These are phyloP conservation scores for Botrytis galanthina DNA, from an alignment of 2,329 filamentous ascomycete species.

Conservation along the genomic window DNA sequence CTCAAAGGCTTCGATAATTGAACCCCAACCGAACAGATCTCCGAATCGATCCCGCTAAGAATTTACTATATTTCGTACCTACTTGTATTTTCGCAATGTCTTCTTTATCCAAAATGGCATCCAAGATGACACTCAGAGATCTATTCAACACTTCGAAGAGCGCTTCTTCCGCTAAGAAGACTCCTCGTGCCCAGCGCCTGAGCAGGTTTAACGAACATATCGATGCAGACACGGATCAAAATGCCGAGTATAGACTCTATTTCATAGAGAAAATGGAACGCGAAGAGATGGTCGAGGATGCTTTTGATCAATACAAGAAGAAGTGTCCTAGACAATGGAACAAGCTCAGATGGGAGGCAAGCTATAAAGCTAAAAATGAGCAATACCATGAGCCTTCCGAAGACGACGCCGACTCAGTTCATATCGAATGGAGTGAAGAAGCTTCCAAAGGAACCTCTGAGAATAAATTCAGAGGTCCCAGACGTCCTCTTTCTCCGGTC, in stretches of 20 bases:
- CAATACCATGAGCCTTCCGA: background rate
- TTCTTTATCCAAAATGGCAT: background rate
- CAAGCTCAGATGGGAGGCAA: background rate
- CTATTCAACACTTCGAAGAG: background rate
- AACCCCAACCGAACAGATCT: background rate
- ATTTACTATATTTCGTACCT: rapidly evolving
- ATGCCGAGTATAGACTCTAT: background rate
- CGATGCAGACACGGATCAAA: background rate
- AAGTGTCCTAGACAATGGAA: background rate
- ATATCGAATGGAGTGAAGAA: background rate
- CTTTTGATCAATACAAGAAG: background rate
- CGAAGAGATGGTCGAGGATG: background rate
- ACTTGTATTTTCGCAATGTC: background rate
- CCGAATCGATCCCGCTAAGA: rapidly evolving
- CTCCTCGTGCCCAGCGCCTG: too few species aligned
- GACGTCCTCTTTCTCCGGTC: background rate
- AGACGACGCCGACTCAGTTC: background rate
- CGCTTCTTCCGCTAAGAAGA: background rate
- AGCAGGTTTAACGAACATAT: background rate
- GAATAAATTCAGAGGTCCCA: rapidly evolving
- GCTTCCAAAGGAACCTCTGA: rapidly evolving
- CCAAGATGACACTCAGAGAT: background rate
- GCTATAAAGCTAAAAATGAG: background rate
- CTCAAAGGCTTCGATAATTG: background rate
- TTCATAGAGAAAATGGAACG: background rate